Evolutionary conservation across 2,329 filamentous ascomycete species (phyloP), one percentile per base, ranked within the genome.

Genomic region (Karstenula rhodostoma): DNA sequence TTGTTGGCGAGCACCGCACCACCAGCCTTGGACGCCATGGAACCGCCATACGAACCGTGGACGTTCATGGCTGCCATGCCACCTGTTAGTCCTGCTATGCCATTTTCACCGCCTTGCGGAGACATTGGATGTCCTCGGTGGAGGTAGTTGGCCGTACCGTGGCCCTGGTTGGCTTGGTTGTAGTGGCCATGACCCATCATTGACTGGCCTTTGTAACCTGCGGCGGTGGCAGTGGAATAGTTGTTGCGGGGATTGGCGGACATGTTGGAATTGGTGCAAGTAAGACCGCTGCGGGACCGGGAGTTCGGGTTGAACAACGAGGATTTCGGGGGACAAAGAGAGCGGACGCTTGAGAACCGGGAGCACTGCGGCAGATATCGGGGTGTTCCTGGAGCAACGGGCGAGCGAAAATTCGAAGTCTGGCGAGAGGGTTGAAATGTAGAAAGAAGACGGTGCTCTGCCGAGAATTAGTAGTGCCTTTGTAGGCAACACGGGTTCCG

Each of bases 31-130:
- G 71, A 66, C 13, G 71, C 69, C 27, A 67, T 69, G 19, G 72
- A 70, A 15, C 71, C 70, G 48, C 70, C 72, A 57, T 76, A 77
- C 0, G 74, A 68, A 43, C 70, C 69, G 61, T 77, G 73, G 57
- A 78, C 70, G 58, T 73, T 75, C 66, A 78, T 72, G 37, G 71
- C 73, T 67, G 68, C 67, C 75, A 78, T 75, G 43, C 67, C 74
- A 67, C 64, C 71, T 44, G 74, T 73, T 62, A 78, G 70, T 67
- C 63, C 67, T 63, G 73, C 70, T 61, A 77, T 64, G 60, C 66
- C 69, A 63, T 64, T 62, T 32, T 75, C 74, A 65, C 63, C 70
- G 53, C 33, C 35, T 27, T 71, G 69, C 32, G 71, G 68, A 58
- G 74, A 72, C 62, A 75, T 68, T 15, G 68, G 73, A 65, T 73